Conservation (phyloP, 148 eudicot species). For the Vaccinium vitisidaea region DNA sequence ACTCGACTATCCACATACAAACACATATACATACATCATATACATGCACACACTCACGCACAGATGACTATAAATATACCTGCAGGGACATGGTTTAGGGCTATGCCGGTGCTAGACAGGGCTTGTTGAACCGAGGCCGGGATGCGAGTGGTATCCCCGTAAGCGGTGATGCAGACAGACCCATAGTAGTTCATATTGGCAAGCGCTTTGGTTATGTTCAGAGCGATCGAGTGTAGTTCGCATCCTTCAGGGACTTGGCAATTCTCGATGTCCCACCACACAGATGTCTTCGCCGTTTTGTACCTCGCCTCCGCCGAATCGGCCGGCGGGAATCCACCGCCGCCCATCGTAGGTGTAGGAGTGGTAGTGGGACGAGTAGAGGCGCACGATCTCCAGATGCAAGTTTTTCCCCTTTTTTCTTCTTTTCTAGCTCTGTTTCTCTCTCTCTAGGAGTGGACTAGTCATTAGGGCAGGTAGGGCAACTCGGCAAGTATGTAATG, state of each 20-base stretch:
- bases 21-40: background rate
- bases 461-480: background rate
- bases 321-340: background rate
- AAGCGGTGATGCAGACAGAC: constrained; percentile 48
- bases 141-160: constrained; percentile 48
- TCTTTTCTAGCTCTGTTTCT: no score
- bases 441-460: background rate
- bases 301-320: constrained; percentile 43
- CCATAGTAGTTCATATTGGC: constrained; percentile 58
- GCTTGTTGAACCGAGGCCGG: constrained; percentile 43
- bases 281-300: constrained; percentile 57
- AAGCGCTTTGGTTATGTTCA: constrained; percentile 58
- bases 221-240: constrained; percentile 65
- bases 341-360: constrained; percentile 15
- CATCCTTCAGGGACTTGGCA: constrained; percentile 65
- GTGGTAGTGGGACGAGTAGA: background rate
- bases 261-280: constrained; percentile 91
- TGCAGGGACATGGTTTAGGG: constrained; percentile 59
- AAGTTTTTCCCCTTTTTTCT: background rate
- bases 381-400: constrained; percentile 4
- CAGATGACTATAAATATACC: constrained; percentile 22
- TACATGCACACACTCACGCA: background rate
- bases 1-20: background rate
- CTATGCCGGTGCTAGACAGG: constrained; percentile 53
- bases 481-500: no score